Conservation (phyloP, 305 asterid species). For the Fraxinus floribunda region DNA sequence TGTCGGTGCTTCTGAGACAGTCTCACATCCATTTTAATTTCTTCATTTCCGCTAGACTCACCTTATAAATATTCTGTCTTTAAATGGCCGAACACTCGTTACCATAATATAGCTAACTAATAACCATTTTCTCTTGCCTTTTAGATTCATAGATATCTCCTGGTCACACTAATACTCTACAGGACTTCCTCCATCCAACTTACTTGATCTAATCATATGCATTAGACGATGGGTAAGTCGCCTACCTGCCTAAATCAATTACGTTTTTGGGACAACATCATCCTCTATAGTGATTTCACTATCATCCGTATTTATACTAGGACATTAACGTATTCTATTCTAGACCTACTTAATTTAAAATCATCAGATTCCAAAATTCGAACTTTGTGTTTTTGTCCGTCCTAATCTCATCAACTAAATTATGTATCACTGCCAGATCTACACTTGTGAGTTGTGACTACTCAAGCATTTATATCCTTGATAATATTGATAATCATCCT, state of each 20-base stretch:
- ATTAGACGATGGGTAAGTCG: neutral
- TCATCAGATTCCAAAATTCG: neutral
- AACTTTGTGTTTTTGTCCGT: neutral
- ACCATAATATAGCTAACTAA: neutral
- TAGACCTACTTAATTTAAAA: constrained; percentile 1
- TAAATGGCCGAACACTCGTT: neutral
- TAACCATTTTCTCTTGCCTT: neutral
- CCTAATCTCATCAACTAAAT: neutral
- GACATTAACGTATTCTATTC: neutral
- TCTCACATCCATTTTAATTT: neutral
- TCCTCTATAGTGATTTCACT: neutral
- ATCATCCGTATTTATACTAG: neutral
- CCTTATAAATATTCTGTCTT: neutral
- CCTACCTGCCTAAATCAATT: neutral
- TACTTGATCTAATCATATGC: neutral
- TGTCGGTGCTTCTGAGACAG: too few species aligned
- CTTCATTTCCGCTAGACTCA: neutral
- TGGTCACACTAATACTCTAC: neutral
- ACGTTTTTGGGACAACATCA: neutral
- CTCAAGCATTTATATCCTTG: neutral
- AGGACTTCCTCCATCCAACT: neutral
- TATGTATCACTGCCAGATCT: neutral
- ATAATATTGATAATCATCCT: neutral
- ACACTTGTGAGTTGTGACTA: neutral
- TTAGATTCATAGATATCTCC: neutral